These are phyloP conservation scores for Plasmodium cynomolgi DNA, from an alignment of 169 alveolate species.

Conservation along the genomic window DNA sequence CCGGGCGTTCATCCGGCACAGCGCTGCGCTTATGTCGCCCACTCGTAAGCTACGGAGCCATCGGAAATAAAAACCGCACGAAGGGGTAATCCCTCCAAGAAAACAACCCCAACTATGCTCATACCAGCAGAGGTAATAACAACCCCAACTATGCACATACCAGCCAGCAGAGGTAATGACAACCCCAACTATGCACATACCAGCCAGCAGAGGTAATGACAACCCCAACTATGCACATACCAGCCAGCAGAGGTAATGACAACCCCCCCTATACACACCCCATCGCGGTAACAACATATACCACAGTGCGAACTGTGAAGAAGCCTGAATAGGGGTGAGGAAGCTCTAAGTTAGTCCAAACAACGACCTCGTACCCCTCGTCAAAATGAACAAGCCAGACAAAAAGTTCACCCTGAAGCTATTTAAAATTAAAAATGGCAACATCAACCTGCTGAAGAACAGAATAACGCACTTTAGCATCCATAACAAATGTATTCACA, in stretches of 20 bases:
- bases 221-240: not conserved
- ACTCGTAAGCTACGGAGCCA: not conserved
- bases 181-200: not conserved
- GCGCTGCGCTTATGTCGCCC: not conserved
- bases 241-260: not conserved
- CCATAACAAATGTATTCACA: slow-evolving; percentile 67
- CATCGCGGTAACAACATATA: not conserved
- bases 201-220: not conserved
- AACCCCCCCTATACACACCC: not conserved
- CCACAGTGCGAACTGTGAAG: not conserved
- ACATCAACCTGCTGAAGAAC: slow-evolving; percentile 49
- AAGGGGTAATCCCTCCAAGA: not conserved
- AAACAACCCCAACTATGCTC: not conserved
- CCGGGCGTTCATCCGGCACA: not conserved
- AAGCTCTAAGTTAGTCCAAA: not conserved
- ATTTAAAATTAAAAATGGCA: slow-evolving; percentile 71
- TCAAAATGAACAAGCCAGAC: slow-evolving; percentile 66
- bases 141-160: not conserved
- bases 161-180: not conserved
- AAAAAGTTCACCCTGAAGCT: slow-evolving; percentile 42
- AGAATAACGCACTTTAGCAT: slow-evolving; percentile 73
- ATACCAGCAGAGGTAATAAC: not conserved
- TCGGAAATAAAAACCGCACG: not conserved
- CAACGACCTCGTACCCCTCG: not conserved
- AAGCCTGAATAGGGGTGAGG: not conserved